Evolutionary conservation across 305 asterid species (phyloP).

Genomic region (Fraxinus floribunda): DNA sequence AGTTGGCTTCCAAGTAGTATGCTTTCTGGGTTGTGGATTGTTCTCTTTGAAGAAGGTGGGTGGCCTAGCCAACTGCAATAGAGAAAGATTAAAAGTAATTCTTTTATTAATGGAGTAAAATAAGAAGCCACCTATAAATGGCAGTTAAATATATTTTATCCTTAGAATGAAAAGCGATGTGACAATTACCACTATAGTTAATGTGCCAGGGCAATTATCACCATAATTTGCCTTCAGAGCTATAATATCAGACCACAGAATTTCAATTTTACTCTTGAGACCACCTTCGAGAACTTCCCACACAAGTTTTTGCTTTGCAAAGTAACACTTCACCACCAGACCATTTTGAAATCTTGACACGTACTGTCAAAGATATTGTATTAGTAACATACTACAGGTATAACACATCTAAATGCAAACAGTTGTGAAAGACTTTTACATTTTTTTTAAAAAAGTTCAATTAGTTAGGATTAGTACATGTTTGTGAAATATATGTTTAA

Average conservation of each 20-base stretch:
- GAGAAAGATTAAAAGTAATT: constrained; percentile 12
- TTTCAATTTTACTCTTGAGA: constrained; percentile 83
- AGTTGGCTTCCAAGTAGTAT: no score
- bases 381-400: constrained; percentile 10
- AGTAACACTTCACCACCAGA: constrained; percentile 91
- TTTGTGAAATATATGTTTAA: not conserved
- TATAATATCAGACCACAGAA: constrained; percentile 83
- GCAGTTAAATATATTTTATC: constrained; percentile 1
- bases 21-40: no score
- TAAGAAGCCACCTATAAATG: not conserved
- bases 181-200: constrained; percentile 61
- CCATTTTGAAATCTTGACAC: constrained; percentile 72
- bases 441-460: not conserved
- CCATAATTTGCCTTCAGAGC: constrained; percentile 68
- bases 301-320: constrained; percentile 83
- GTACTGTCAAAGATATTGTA: constrained; percentile 50
- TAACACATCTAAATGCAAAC: not conserved
- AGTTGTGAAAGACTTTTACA: not conserved
- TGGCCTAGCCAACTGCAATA: constrained; percentile 56
- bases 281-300: constrained; percentile 91
- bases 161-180: constrained; percentile 4
- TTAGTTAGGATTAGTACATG: not conserved
- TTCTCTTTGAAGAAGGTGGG: constrained; percentile 75
- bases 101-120: not conserved
- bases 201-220: constrained; percentile 49